Percentiles rank a stretch among this genome's conserved stretches.
Conservation (phyloP, 257 asterid species). For the Gynochthodes officinalis region DNA sequence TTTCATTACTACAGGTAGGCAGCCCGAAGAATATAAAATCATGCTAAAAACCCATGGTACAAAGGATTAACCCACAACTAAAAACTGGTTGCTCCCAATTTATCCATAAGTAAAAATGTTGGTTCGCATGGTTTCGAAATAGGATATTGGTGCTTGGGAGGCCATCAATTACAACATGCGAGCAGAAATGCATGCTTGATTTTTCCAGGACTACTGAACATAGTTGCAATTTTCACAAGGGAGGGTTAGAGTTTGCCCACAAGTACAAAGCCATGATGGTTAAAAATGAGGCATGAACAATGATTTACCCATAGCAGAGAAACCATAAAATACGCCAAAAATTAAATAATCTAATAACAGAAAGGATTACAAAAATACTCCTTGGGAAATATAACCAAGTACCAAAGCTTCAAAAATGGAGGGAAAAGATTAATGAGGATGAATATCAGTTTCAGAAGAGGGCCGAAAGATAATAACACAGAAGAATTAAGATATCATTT, state of each 20-base stretch:
- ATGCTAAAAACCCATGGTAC: background rate
- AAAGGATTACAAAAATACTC: background rate
- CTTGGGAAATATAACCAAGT: background rate
- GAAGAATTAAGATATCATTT: background rate
- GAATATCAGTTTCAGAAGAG: background rate
- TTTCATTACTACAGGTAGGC: too few species aligned
- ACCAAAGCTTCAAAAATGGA: background rate
- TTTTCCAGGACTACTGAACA: background rate
- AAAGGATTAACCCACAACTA: background rate
- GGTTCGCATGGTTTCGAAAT: background rate
- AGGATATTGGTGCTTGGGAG: background rate
- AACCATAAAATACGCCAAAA: background rate
- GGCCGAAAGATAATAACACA: background rate
- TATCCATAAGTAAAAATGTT: background rate
- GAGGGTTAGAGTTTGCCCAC: background rate
- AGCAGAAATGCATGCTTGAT: background rate
- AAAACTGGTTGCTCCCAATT: too few species aligned
- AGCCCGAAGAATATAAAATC: background rate
- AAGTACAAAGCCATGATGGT: background rate
- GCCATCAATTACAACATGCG: background rate
- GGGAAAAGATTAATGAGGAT: background rate
- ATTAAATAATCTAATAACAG: too few species aligned
- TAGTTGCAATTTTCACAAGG: background rate
- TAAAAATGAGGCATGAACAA: background rate
- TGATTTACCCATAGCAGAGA: background rate